Percentiles rank a stretch among this genome's conserved stretches.
Evolutionary conservation across 306 rosid genomes (phyloP).

Genomic region (Dalbergia cultrata): DNA sequence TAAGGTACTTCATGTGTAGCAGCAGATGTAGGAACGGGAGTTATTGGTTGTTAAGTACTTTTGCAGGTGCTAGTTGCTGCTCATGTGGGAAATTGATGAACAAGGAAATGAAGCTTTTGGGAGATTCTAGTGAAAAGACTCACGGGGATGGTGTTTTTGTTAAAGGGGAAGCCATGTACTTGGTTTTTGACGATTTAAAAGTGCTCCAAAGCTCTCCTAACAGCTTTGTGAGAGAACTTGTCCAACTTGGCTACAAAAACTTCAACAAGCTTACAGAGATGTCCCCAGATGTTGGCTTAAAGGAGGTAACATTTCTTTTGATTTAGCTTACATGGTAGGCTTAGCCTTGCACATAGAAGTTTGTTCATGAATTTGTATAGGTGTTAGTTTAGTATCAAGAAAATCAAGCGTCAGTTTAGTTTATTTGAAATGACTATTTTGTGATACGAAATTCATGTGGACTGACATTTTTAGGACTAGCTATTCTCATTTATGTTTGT

Average conservation of each 20-base stretch:
- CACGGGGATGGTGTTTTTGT: constrained; percentile 41
- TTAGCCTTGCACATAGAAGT: background rate
- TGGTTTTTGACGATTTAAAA: constrained; percentile 46
- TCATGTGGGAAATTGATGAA: constrained; percentile 46
- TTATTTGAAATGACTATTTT: no score
- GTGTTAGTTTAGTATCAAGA: no score
- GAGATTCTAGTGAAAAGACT: constrained; percentile 23
- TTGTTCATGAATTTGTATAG: background rate
- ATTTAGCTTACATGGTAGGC: background rate
- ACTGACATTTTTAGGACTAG: background rate
- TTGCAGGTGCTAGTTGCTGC: constrained; percentile 36
- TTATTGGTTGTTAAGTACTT: constrained; percentile 49
- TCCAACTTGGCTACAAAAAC: constrained; percentile 45
- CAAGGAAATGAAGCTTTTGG: constrained; percentile 40
- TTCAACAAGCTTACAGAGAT: constrained; percentile 22
- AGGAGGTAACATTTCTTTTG: constrained; percentile 20
- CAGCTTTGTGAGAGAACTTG: constrained; percentile 21
- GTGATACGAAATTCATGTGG: background rate
- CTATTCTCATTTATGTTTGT: background rate
- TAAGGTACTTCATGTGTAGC: constrained; percentile 39
- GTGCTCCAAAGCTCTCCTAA: constrained; percentile 42
- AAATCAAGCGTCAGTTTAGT: no score
- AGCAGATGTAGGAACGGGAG: background rate
- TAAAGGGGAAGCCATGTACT: constrained; percentile 33
- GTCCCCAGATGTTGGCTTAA: constrained; percentile 22